Evolutionary conservation across 495 filamentous ascomycete genomes (phyloP), one percentile per base, ranked within the genome.

Genomic region (Podospora didyma): DNA sequence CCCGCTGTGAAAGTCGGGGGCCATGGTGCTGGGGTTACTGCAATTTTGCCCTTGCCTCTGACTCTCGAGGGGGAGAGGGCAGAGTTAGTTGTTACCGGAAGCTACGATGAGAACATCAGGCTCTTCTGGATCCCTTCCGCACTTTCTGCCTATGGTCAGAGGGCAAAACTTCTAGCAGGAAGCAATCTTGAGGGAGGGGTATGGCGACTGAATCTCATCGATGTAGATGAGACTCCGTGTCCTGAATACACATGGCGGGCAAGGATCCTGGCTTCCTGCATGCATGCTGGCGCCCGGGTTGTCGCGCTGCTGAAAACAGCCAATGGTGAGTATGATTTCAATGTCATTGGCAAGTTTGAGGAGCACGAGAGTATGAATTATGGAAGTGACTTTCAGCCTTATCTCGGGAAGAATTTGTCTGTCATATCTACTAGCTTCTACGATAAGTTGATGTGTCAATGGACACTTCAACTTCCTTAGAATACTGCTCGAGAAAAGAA

Each of bases 281-380:
- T 97, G 94, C 89, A 96, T 73, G 89, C 85, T 1, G 94, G 94
- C 14, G 81, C 81, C 22, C 79, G 85, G 55, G 66, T 97, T 22
- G 72, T 98, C 26, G 58, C 66, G n/a, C 45, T 63, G 10, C 46
- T 61, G 11, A 62, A 66, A 42, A 63, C 45, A 17, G 23, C 60
- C 1, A 57, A 69, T 19, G 74, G 69, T 0, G 60, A 72, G n/a
- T 91, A 86, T 79, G 64, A 65, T 16, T 86, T 92, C 61, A 73
- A 80, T 48, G 77, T 93, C 16, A 58, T 96, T 41, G 87, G 82
- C 2, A 80, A 80, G 60, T 94, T 94, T 64, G 89, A 88, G 54
- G 89, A 92, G 68, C 90, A 97, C 72, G 76, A 89, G 73, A 96
- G 91, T 68, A 96, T 97, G 93, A 94, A 93, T 63, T 98, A 98